These are phyloP conservation scores for Plantago rigida DNA, from an alignment of 305 asterid genomes.

Conservation along the genomic window DNA sequence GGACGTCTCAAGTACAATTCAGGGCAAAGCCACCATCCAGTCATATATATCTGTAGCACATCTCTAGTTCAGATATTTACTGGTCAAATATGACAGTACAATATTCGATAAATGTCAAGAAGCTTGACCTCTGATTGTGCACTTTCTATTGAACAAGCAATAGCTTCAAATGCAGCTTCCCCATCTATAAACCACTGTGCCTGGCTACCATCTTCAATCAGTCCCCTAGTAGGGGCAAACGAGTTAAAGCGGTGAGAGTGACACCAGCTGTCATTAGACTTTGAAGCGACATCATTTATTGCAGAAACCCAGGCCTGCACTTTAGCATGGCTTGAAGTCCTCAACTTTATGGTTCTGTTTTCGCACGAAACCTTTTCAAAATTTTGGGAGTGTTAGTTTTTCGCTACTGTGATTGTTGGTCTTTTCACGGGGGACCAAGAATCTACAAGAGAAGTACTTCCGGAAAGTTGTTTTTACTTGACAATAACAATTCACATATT, in stretches of 20 bases:
- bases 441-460: too few species aligned
- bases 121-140: constrained; percentile 76
- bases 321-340: constrained; percentile 59
- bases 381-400: not conserved
- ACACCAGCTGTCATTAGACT: constrained; percentile 68
- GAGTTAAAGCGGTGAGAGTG: constrained; percentile 74
- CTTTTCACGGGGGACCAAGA: too few species aligned
- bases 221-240: constrained; percentile 82
- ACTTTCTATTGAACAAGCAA: constrained; percentile 68
- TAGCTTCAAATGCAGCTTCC: constrained; percentile 80
- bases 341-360: constrained; percentile 50
- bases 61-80: constrained; percentile 21
- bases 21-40: constrained; percentile 99
- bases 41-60: constrained; percentile 64
- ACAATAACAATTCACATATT: too few species aligned
- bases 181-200: constrained; percentile 98
- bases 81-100: constrained; percentile 3
- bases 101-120: constrained; percentile 7
- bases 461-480: too few species aligned
- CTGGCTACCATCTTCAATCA: constrained; percentile 68
- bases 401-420: too few species aligned
- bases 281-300: constrained; percentile 55
- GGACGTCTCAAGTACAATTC: constrained; percentile 86
- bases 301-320: constrained; percentile 66
- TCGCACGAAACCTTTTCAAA: constrained; percentile 55